Evolutionary conservation across 2,329 filamentous ascomycete genomes (phyloP).

Genomic region (Paraphaeosphaeria sporulosa): DNA sequence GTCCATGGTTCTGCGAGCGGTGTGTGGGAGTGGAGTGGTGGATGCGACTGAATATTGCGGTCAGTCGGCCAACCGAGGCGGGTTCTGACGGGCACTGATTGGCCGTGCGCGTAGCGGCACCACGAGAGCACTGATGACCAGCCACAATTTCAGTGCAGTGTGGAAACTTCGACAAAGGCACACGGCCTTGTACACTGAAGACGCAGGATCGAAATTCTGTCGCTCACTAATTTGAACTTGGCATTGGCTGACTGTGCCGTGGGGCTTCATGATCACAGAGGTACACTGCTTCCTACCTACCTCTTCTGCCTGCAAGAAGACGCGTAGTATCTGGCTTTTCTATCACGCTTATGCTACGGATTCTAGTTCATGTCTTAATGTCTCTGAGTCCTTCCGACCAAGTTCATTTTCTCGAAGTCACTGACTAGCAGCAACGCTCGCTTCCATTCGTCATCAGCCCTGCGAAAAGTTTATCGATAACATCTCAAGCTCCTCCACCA

Average conservation of each 20-base stretch:
- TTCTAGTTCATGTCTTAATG: too few relatives aligned
- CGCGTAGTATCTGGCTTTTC: neutral
- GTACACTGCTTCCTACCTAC: neutral
- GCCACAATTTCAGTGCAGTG: neutral
- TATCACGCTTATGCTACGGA: neutral
- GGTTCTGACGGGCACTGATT: slow-evolving; percentile 15
- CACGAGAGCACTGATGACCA: slow-evolving; percentile 2
- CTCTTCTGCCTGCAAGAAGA: neutral
- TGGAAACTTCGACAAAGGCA: neutral
- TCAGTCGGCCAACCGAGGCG: slow-evolving; percentile 22
- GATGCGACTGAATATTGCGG: slow-evolving; percentile 16
- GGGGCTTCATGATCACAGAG: neutral
- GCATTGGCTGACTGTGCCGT: neutral
- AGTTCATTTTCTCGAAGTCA: neutral
- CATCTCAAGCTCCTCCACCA: neutral
- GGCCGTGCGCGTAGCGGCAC: slow-evolving; percentile 12
- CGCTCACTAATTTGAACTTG: neutral
- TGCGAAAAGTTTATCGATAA: slow-evolving; percentile 28
- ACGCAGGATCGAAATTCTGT: neutral
- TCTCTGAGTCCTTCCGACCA: neutral
- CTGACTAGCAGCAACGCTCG: neutral
- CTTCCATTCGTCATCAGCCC: slow-evolving; percentile 22
- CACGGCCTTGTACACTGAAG: neutral
- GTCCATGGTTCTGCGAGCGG: slow-evolving; percentile 27
- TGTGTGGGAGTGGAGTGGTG: neutral